phyloP scores from a whole-genome alignment of 2,329 filamentous ascomycete genomes.

The Apiospora saccharicola region DNA sequence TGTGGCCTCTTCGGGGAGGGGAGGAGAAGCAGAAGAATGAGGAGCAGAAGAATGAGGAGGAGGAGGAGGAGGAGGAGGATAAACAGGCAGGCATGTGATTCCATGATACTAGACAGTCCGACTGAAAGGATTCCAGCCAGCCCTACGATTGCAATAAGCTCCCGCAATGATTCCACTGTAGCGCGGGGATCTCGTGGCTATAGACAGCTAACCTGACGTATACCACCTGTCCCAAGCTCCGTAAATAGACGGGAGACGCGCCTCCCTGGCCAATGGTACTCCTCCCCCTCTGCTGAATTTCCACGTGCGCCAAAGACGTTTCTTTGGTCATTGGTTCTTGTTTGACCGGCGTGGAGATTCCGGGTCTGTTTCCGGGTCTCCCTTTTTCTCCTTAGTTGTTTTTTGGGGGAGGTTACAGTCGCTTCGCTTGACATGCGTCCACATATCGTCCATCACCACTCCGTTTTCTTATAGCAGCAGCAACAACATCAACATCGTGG shows the following conservation, averaged over 20 bases:
- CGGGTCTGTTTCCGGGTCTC: neutral
- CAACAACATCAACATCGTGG: neutral
- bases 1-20: neutral
- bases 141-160: neutral
- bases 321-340: neutral
- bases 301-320: neutral
- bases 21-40: too few species aligned
- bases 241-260: constrained; percentile 1
- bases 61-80: neutral
- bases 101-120: neutral
- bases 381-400: neutral
- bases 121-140: neutral
- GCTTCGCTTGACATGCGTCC: neutral
- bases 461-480: neutral
- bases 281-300: neutral
- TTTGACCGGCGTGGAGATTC: neutral
- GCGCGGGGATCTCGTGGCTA: neutral
- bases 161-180: neutral
- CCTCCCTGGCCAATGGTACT: neutral
- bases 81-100: neutral
- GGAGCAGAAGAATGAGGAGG: too few species aligned
- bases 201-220: neutral
- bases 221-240: neutral
- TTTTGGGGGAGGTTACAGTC: constrained; percentile 3
- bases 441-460: neutral